Base-by-base conservation (phyloP, 768 basidiomycete species). In the Mycena rosella region DNA sequence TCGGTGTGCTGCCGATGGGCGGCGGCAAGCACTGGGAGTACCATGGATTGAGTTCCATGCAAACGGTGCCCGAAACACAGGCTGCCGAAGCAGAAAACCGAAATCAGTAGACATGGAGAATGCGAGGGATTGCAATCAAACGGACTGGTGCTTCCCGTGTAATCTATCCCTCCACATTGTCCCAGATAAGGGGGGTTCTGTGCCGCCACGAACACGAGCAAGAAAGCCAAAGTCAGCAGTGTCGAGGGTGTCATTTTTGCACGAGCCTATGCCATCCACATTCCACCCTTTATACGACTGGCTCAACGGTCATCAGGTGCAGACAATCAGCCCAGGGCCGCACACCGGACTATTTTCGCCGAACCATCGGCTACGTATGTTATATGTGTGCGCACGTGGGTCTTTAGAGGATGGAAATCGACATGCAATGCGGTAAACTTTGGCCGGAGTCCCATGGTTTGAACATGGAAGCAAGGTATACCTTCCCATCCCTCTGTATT, bases 141-240 rank as follows among this genome's bases (percentile, higher is more conserved):
- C 52, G 52, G 22, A 62, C 61, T 45, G 51, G 61, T 62, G 30
- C 30, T 15, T 26, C 61, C 61, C 40, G 51, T 29, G 40, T 47
- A 62, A 36, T 62, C 61, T 32, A 62, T 62, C n/a, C 61, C 61
- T 62, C 61, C 61, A 47, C 61, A 62, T 38, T 62, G 61, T 44
- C 61, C 61, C 61, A 62, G 44, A 54, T 53, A 54, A 30, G 61
- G 61, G 36, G 51, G 51, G 18, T 54, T 53, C 40, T 54, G 52
- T 45, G n/a, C 61, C 52, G 52, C 61, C 30, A 14, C 51, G 15
- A 24, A 45, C 22, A 22, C 61, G 52, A 62, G 22, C 61, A 42
- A 62, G 15, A 62, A 54, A 45, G 44, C 42, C 61, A 62, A 34
- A 34, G 54, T 32, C 51, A 54, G 42, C 52, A 53, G 51, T 34